Conservation (phyloP, 768 basidiomycete species). For the Phaeotremella fagi region DNA sequence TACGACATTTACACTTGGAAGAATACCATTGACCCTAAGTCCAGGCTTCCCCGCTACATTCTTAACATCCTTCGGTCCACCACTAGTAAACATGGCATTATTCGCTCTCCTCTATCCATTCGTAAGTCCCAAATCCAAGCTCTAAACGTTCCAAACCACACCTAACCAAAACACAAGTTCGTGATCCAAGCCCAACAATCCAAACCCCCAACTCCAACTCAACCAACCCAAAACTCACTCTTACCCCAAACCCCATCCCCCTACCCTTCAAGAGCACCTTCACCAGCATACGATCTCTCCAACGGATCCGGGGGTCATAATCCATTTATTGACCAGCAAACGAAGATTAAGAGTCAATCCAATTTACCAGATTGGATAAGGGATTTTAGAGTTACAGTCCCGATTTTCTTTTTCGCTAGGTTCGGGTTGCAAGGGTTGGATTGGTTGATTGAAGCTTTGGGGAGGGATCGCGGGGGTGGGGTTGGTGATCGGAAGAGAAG, state of each 20-base stretch:
- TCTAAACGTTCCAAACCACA: no score
- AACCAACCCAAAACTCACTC: background rate
- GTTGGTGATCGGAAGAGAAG: background rate
- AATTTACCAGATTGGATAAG: background rate
- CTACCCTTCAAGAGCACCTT: slow-evolving; percentile 20
- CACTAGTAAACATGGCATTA: slow-evolving; percentile 41
- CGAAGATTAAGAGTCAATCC: background rate
- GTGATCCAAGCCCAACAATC: slow-evolving; percentile 45
- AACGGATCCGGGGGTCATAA: slow-evolving; percentile 3
- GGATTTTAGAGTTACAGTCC: slow-evolving; percentile 11
- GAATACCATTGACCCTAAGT: background rate
- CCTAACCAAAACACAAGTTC: slow-evolving; percentile 18
- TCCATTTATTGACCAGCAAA: slow-evolving; percentile 19
- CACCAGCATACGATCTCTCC: slow-evolving; percentile 8
- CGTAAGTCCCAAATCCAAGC: slow-evolving; percentile 23
- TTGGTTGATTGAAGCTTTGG: slow-evolving; percentile 32
- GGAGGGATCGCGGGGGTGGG: slow-evolving; percentile 15
- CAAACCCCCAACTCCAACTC: slow-evolving; percentile 23
- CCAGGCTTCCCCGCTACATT: slow-evolving; percentile 35
- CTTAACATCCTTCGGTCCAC: slow-evolving; percentile 37
- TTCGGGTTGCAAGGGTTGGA: slow-evolving; percentile 29
- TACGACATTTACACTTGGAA: background rate
- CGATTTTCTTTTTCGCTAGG: slow-evolving; percentile 35
- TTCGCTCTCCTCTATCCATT: slow-evolving; percentile 47
- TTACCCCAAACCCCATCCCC: slow-evolving; percentile 27